Base-by-base conservation (phyloP, 2,329 filamentous ascomycete genomes). In the Penicillium sp. region DNA sequence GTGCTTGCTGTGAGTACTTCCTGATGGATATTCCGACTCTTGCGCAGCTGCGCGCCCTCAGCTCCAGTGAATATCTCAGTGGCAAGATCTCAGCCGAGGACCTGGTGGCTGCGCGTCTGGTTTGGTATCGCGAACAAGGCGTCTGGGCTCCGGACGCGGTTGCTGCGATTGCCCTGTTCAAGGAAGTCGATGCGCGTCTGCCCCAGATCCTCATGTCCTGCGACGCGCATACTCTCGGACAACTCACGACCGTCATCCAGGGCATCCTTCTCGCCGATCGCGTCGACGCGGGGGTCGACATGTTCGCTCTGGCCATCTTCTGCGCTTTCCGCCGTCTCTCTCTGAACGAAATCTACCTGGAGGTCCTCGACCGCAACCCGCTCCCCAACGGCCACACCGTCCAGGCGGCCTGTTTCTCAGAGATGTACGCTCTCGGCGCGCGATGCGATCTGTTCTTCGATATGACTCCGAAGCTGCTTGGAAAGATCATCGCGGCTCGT, bases 371-470 rank as follows among this genome's bases (percentile, higher is more conserved):
- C 67, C 79, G 85, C 7, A 88, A 87, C 66, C 86, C 85, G 0
- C 76, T 88, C 3, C 86, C 87, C 69, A 84, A 87, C 51, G 80
- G 83, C 13, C 85, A 86, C 60, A 78, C 84, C 1, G 86, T 88
- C 58, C 86, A 89, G 71, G 86, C 86, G 19, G 86, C 85, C 23
- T 84, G 84, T 8, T 88, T 88, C 66, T 82, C 86, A 1, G 86
- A 88, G 68, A 81, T 87, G 2, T 88, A 86, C 73, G 86, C 85
- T 0, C 76, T 88, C 1, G 86, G 86, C 2, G 88, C 86, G 3
- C 83, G 86, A 57, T 88, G 86, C 67, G 85, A 88, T 64, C 79
- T 83, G 2, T 88, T 87, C 69, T 87, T 88, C 60, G 85, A 86
- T 60, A 82, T 88, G 55, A 70, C 77, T 0, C 83, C 83, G 1